These are phyloP conservation scores for Hymenoscyphus fructigenus DNA, from an alignment of 2,329 filamentous ascomycete genomes.

Conservation along the genomic window DNA sequence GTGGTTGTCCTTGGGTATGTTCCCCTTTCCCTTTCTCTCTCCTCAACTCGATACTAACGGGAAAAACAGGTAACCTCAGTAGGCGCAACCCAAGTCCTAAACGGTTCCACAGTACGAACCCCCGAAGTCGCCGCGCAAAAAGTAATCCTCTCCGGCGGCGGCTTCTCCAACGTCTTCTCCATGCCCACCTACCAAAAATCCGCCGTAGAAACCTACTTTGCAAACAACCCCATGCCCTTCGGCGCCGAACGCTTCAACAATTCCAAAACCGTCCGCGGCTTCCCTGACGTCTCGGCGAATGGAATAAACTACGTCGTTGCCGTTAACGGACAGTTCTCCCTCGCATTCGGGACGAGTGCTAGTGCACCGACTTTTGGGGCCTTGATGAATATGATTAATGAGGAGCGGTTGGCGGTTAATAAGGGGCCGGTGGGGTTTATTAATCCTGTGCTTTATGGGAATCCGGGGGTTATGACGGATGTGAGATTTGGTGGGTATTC, in stretches of 20 bases:
- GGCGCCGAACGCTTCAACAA: slow-evolving; percentile 49
- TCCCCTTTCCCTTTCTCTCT: background rate
- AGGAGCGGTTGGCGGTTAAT: slow-evolving; percentile 37
- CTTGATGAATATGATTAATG: slow-evolving; percentile 45
- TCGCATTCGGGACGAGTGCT: slow-evolving; percentile 52
- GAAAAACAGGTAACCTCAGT: slow-evolving; percentile 46
- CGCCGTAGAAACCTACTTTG: slow-evolving; percentile 31
- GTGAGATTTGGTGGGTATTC: slow-evolving; percentile 36
- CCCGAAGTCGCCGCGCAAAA: slow-evolving; percentile 48
- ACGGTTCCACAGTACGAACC: slow-evolving; percentile 34
- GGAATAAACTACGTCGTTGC: slow-evolving; percentile 47
- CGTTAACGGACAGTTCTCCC: slow-evolving; percentile 43
- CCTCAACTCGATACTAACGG: background rate
- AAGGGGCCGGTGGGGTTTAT: slow-evolving; percentile 41
- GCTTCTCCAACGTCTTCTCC: slow-evolving; percentile 61
- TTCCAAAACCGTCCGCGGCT: slow-evolving; percentile 44
- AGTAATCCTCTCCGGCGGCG: slow-evolving; percentile 71
- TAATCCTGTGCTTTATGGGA: slow-evolving; percentile 37
- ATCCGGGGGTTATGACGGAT: slow-evolving; percentile 35
- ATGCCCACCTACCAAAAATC: slow-evolving; percentile 48
- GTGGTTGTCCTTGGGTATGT: slow-evolving; percentile 42
- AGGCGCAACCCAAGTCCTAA: slow-evolving; percentile 49
- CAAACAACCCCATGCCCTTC: slow-evolving; percentile 27
- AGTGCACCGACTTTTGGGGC: slow-evolving; percentile 42
- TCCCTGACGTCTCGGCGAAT: slow-evolving; percentile 49